phyloP scores from a whole-genome alignment of 768 basidiomycete species.

The Calocera viscosa region DNA sequence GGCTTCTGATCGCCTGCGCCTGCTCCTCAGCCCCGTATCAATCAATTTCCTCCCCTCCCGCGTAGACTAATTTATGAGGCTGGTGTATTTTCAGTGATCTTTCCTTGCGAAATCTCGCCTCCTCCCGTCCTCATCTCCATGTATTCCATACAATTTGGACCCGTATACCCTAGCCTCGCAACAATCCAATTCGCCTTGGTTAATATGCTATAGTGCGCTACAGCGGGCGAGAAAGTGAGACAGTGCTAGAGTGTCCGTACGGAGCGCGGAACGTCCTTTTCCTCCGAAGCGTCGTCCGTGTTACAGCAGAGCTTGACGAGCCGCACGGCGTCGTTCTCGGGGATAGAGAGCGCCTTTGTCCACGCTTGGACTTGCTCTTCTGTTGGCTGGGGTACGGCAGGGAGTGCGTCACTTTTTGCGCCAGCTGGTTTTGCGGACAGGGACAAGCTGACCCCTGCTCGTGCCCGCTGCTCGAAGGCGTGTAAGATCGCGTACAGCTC shows the following conservation, averaged over 20 bases:
- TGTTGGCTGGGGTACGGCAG: neutral
- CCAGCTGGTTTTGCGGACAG: neutral
- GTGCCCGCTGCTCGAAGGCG: neutral
- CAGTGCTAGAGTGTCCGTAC: conserved; percentile 11
- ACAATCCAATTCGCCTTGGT: neutral
- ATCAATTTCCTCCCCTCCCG: neutral
- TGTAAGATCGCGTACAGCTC: neutral
- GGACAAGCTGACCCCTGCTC: neutral
- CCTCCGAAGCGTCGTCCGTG: neutral
- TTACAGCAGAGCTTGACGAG: neutral
- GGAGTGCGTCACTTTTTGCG: neutral
- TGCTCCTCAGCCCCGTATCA: neutral
- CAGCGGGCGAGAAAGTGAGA: neutral
- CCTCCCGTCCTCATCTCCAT: conserved; percentile 7
- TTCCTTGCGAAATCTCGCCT: neutral
- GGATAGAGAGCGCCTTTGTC: neutral
- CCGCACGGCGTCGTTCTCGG: neutral
- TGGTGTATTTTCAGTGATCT: too few species aligned
- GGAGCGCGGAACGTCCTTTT: conserved; percentile 4
- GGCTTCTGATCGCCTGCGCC: neutral
- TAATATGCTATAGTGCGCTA: neutral
- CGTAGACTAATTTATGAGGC: neutral
- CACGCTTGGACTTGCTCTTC: neutral
- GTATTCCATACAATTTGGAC: conserved; percentile 1
- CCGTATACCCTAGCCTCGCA: neutral